Percentiles rank a stretch among this genome's conserved stretches.
phyloP scores from a whole-genome alignment of 2,329 filamentous ascomycete genomes.

The Coniella vitis region DNA sequence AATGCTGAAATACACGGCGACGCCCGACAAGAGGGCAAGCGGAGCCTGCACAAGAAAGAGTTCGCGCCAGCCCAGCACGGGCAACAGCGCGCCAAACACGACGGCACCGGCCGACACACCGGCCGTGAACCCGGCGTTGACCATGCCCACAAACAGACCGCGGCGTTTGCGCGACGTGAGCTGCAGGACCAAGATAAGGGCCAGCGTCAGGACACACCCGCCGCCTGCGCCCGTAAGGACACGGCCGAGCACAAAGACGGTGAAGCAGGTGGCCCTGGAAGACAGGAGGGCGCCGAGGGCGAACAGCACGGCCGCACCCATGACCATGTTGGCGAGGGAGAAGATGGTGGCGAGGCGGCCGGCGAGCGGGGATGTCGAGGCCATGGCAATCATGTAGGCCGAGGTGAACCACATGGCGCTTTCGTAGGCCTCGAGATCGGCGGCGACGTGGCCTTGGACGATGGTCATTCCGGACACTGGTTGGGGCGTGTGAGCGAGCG shows the following conservation, averaged over 20 bases:
- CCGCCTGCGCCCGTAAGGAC: conserved; percentile 62
- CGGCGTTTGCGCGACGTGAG: conserved; percentile 59
- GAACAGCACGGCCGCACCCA: conserved; percentile 52
- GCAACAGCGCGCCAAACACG: conserved; percentile 58
- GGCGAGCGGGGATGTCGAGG: conserved; percentile 57
- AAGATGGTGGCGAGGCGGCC: conserved; percentile 72
- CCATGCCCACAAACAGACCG: conserved; percentile 66
- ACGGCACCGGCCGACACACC: conserved; percentile 68
- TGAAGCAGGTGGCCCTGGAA: conserved; percentile 50
- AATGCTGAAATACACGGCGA: conserved; percentile 58
- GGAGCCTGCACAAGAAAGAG: conserved; percentile 70
- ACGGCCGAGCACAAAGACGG: conserved; percentile 61
- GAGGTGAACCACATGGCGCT: conserved; percentile 76
- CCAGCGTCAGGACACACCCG: conserved; percentile 65
- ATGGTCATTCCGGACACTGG: conserved; percentile 71
- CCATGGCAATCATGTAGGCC: conserved; percentile 60
- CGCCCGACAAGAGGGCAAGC: conserved; percentile 51
- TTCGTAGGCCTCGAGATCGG: conserved; percentile 67
- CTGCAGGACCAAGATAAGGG: conserved; percentile 71
- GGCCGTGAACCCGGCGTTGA: conserved; percentile 66
- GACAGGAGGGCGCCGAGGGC: conserved; percentile 59
- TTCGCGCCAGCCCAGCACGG: conserved; percentile 48
- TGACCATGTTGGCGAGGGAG: conserved; percentile 57
- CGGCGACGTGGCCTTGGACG: conserved; percentile 69
- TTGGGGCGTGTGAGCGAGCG: no score